Conservation (phyloP, 164 flowering plant genomes). For the Echeveria elegans region DNA sequence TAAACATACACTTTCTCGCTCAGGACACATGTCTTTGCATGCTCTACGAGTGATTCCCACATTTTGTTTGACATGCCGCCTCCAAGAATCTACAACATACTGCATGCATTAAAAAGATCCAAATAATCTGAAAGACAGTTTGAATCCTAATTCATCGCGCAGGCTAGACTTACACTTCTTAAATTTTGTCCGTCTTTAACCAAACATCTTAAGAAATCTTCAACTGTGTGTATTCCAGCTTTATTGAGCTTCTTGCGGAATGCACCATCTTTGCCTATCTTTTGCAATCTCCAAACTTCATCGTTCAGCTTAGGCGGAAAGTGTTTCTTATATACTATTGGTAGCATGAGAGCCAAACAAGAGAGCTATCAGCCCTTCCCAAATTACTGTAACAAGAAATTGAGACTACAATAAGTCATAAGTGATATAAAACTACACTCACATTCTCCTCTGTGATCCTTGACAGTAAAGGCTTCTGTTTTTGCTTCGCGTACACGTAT, state of each 20-base stretch:
- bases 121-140: not conserved
- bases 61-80: constrained; percentile 99
- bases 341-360: constrained; percentile 1
- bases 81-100: constrained; percentile 67
- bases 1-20: constrained; percentile 74
- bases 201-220: constrained; percentile 72
- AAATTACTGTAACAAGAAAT: not conserved
- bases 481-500: constrained; percentile 86
- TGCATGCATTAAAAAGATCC: constrained; percentile 1
- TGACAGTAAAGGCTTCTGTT: constrained; percentile 88
- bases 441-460: constrained; percentile 98
- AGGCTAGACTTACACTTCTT: constrained; percentile 49
- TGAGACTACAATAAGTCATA: not conserved
- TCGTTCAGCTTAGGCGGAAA: constrained; percentile 81
- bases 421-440: constrained; percentile 15
- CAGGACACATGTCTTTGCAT: constrained; percentile 85
- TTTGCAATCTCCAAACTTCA: constrained; percentile 95
- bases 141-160: constrained; percentile 1
- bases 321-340: constrained; percentile 87
- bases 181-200: constrained; percentile 68
- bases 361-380: not conserved
- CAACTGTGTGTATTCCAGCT: constrained; percentile 65
- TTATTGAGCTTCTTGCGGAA: constrained; percentile 80
- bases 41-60: constrained; percentile 95
- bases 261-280: constrained; percentile 96